A percentile compares a stretch with the other conserved stretches of the same genome.
Evolutionary conservation across 1,284 basidiomycete species (phyloP).

Genomic region (Trichosporon inkin): DNA sequence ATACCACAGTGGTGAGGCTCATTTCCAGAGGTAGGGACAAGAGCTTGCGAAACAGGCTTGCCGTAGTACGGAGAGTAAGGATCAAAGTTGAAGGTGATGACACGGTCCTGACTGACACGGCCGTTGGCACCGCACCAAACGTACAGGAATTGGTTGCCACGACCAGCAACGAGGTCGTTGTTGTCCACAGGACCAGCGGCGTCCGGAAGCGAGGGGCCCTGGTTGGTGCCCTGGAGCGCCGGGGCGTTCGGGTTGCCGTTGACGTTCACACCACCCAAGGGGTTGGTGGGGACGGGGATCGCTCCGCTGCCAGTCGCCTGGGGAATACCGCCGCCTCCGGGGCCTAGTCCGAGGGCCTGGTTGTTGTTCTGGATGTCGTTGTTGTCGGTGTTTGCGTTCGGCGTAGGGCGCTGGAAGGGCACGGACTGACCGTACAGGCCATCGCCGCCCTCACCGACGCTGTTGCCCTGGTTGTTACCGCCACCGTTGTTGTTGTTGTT

Average conservation of each 20-base stretch:
- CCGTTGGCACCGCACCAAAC: slow-evolving; percentile 20
- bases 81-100: slow-evolving; percentile 22
- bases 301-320: slow-evolving; percentile 1
- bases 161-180: neutral
- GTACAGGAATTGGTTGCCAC: slow-evolving; percentile 19
- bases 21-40: slow-evolving; percentile 11
- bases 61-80: slow-evolving; percentile 16
- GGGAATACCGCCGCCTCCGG: neutral
- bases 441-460: neutral
- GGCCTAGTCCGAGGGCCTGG: neutral
- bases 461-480: neutral
- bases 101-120: slow-evolving; percentile 13
- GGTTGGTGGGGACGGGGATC: neutral
- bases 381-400: slow-evolving; percentile 2
- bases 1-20: slow-evolving; percentile 24
- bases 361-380: slow-evolving; percentile 7
- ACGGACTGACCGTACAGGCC: slow-evolving; percentile 1
- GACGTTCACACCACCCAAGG: neutral
- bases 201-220: neutral
- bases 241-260: slow-evolving; percentile 5
- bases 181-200: slow-evolving; percentile 2
- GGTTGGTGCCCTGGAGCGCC: neutral
- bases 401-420: neutral
- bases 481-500: neutral
- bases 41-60: slow-evolving; percentile 11